Conservation (phyloP, 2,329 filamentous ascomycete species). For the Myriosclerotinia duriaeana region DNA sequence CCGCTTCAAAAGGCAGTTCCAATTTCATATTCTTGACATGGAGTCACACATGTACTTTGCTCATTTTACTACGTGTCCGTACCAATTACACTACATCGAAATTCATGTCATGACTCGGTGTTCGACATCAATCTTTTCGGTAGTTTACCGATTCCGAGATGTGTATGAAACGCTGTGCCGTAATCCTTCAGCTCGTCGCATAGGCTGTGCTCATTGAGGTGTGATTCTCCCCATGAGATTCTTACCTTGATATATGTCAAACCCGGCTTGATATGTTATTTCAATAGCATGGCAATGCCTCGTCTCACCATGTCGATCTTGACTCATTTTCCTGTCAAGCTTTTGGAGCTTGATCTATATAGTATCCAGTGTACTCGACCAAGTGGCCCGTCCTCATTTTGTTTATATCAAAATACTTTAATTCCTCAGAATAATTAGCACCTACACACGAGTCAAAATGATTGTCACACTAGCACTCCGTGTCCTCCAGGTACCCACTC, state of each 20-base stretch:
- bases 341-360: constrained; percentile 4
- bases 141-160: neutral
- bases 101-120: neutral
- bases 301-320: constrained; percentile 11
- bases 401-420: neutral
- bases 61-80: neutral
- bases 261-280: neutral
- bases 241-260: neutral
- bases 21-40: neutral
- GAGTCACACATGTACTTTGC: neutral
- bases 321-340: constrained; percentile 5
- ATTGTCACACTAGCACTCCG: constrained; percentile 33
- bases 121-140: neutral
- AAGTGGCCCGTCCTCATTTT: neutral
- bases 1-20: neutral
- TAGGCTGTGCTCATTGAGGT: neutral
- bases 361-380: constrained; percentile 14
- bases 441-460: constrained; percentile 27
- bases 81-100: neutral
- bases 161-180: constrained; percentile 29
- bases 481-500: constrained; percentile 28
- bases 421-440: neutral
- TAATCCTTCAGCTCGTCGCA: constrained; percentile 24
- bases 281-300: constrained; percentile 4
- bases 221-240: neutral